Conservation (phyloP, 345 rosid genomes). For the Pistacia vera region DNA sequence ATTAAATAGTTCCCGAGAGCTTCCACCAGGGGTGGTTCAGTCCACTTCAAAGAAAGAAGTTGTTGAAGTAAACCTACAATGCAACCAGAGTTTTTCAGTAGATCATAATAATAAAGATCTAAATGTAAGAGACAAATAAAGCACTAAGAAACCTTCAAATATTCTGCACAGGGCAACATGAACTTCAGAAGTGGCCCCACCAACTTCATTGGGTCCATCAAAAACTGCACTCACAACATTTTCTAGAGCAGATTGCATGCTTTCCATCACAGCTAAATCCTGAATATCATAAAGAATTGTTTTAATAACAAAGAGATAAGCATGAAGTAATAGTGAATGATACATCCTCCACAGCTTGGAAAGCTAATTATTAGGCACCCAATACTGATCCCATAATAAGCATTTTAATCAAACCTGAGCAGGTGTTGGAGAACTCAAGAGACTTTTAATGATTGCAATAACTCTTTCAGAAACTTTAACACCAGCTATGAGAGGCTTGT, state of each 20-base stretch:
- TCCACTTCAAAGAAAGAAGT: slow-evolving; percentile 82
- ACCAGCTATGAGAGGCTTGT: slow-evolving; percentile 70
- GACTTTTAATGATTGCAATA: slow-evolving; percentile 52
- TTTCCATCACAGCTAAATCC: slow-evolving; percentile 86
- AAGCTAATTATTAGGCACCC: slow-evolving; percentile 13
- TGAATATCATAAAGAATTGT: slow-evolving; percentile 34
- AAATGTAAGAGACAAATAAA: slow-evolving; percentile 9
- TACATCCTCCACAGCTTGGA: slow-evolving; percentile 2
- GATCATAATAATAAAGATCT: neutral
- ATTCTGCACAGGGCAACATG: slow-evolving; percentile 57
- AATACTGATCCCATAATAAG: slow-evolving; percentile 10
- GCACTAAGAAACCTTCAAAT: slow-evolving; percentile 63
- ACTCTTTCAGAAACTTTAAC: slow-evolving; percentile 71
- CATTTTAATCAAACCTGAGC: slow-evolving; percentile 57
- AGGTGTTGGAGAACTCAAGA: slow-evolving; percentile 55
- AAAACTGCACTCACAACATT: slow-evolving; percentile 65
- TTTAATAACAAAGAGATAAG: neutral
- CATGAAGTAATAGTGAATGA: neutral
- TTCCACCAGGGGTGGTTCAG: slow-evolving; percentile 79
- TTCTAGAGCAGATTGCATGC: slow-evolving; percentile 80
- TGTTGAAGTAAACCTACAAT: slow-evolving; percentile 83
- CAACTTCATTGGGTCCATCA: slow-evolving; percentile 74
- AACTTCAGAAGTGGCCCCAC: slow-evolving; percentile 62
- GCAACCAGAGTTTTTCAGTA: slow-evolving; percentile 25
- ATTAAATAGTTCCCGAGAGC: slow-evolving; percentile 74